Conservation (phyloP, 345 rosid species). For the Salix caprea region DNA sequence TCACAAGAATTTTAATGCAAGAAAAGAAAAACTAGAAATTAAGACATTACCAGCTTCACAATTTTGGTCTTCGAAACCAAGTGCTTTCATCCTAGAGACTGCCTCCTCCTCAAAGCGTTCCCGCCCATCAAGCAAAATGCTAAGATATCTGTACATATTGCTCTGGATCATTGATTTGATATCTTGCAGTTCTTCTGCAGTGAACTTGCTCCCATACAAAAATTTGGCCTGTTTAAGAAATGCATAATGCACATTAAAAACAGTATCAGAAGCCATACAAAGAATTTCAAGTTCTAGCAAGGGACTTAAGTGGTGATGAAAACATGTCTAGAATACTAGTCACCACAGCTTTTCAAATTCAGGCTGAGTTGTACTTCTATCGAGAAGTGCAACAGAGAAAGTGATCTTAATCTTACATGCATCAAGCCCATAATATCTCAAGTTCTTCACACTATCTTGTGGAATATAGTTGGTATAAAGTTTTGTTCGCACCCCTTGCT, state of each 20-base stretch:
- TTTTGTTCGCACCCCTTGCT: background rate
- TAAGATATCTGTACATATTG: conserved; percentile 88
- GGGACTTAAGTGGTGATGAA: background rate
- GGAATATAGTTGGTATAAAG: background rate
- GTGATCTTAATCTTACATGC: background rate
- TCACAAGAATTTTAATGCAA: background rate
- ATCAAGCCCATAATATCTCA: background rate
- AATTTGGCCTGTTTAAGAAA: conserved; percentile 69
- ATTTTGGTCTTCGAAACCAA: conserved; percentile 38
- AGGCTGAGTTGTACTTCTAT: background rate
- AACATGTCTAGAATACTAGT: background rate
- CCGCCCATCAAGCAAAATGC: conserved; percentile 91
- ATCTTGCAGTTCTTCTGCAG: conserved; percentile 70
- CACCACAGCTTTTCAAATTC: background rate
- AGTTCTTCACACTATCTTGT: background rate
- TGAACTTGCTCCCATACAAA: conserved; percentile 83
- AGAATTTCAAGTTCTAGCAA: background rate
- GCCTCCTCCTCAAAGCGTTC: conserved; percentile 97
- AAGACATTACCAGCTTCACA: conserved; percentile 45
- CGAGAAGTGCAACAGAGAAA: background rate
- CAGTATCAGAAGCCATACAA: background rate
- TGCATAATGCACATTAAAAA: conserved; percentile 9
- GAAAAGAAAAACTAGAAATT: background rate
- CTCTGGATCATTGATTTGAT: conserved; percentile 97
- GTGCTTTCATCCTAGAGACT: conserved; percentile 39